A percentile compares a stretch with the other conserved stretches of the same genome.
Evolutionary conservation across 768 basidiomycete species (phyloP).

Genomic region (Tylopilus rubrobrunneus): DNA sequence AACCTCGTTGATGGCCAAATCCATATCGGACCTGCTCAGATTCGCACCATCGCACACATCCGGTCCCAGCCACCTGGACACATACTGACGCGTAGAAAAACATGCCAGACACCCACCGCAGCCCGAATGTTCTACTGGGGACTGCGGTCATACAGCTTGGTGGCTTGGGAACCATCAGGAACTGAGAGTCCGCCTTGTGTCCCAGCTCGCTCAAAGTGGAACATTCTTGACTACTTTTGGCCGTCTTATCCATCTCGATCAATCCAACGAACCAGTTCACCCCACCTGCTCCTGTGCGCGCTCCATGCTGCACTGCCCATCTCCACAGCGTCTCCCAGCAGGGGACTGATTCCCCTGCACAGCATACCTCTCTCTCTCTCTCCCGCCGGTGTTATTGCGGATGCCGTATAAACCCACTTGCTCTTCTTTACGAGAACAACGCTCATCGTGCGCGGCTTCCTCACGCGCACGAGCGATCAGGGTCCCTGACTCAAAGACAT

Average conservation of each 20-base stretch:
- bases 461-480: slow-evolving; percentile 18
- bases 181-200: slow-evolving; percentile 24
- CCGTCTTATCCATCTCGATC: slow-evolving; percentile 23
- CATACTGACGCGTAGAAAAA: background rate
- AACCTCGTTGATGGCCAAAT: slow-evolving; percentile 30
- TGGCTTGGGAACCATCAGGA: slow-evolving; percentile 31
- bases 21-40: slow-evolving; percentile 24
- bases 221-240: slow-evolving; percentile 13
- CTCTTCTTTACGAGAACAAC: slow-evolving; percentile 10
- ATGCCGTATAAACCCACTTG: slow-evolving; percentile 11
- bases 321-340: slow-evolving; percentile 12
- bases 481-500: background rate
- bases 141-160: background rate
- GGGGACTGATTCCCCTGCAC: too few relatives aligned
- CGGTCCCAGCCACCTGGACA: background rate
- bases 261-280: slow-evolving; percentile 18
- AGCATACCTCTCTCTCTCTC: background rate
- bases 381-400: slow-evolving; percentile 18
- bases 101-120: background rate
- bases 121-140: background rate
- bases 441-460: slow-evolving; percentile 3
- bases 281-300: slow-evolving; percentile 3
- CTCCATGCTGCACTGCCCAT: slow-evolving; percentile 16
- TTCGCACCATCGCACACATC: background rate
- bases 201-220: slow-evolving; percentile 20